A percentile compares a stretch with the other conserved stretches of the same genome.
Evolutionary conservation across 352 stramenopile genomes (phyloP).

Genomic region (Pythium scleroteichum): DNA sequence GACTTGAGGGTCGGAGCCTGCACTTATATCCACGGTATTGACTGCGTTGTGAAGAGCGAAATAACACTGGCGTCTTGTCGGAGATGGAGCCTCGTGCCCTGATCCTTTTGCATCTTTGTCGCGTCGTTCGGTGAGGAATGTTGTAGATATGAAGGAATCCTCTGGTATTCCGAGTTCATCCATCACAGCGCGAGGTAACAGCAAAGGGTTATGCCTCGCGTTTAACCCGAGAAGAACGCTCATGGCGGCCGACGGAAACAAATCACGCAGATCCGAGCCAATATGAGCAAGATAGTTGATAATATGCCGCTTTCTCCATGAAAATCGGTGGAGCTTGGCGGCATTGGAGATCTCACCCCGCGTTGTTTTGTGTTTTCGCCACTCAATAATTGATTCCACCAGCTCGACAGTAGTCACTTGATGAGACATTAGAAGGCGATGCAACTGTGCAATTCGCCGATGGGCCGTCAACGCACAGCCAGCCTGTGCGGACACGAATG

Average conservation of each 20-base stretch:
- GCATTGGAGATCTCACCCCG: constrained; percentile 39
- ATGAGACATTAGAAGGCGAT: constrained; percentile 29
- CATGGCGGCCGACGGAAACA: constrained; percentile 44
- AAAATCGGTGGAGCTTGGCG: constrained; percentile 45
- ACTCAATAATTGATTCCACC: constrained; percentile 48
- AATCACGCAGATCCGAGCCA: constrained; percentile 35
- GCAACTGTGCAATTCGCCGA: constrained; percentile 35
- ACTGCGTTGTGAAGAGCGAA: constrained; percentile 12
- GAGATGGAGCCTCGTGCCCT: not conserved
- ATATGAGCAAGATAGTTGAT: constrained; percentile 58
- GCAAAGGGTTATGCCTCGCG: constrained; percentile 42
- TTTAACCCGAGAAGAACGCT: constrained; percentile 37
- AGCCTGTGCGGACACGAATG: not conserved
- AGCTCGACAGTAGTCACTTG: constrained; percentile 37
- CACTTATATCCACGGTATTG: not conserved
- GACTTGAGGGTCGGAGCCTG: not conserved
- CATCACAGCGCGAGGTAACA: constrained; percentile 36
- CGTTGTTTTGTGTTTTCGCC: constrained; percentile 36
- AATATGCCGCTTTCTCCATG: constrained; percentile 33
- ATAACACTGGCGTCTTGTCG: constrained; percentile 12
- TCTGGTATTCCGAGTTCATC: constrained; percentile 18
- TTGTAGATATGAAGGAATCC: constrained; percentile 36
- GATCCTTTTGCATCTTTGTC: not conserved
- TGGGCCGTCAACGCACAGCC: constrained; percentile 17
- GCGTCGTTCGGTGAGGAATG: constrained; percentile 53